These are phyloP conservation scores for Chlorella sp. DNA, from an alignment of 139 green algal genomes.

Conservation along the genomic window DNA sequence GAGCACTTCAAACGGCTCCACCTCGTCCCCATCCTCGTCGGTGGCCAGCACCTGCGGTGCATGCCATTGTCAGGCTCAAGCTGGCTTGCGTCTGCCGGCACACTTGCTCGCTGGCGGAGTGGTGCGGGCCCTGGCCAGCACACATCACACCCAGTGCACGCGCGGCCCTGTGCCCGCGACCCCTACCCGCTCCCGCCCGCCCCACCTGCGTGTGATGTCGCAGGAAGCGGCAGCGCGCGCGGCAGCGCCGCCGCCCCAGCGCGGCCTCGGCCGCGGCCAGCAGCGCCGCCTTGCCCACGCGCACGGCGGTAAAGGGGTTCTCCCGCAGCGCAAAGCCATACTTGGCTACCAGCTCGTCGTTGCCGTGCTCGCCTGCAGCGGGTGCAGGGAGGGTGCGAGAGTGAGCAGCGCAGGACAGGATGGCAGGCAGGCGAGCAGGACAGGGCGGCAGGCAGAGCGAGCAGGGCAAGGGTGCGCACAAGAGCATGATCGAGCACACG, in stretches of 20 bases:
- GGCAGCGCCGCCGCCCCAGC: constrained; percentile 1
- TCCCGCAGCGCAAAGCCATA: constrained; percentile 66
- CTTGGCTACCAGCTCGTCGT: constrained; percentile 62
- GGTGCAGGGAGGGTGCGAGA: too few species aligned
- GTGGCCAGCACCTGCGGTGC: too few species aligned
- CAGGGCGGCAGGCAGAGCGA: not conserved
- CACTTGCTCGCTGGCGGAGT: too few species aligned
- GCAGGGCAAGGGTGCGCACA: not conserved
- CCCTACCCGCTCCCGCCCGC: too few species aligned
- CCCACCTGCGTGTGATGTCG: constrained; percentile 33
- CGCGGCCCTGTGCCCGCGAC: too few species aligned
- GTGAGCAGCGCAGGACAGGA: not conserved
- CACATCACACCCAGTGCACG: too few species aligned
- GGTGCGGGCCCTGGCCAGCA: too few species aligned
- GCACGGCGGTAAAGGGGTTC: constrained; percentile 54
- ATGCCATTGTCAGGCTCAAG: too few species aligned
- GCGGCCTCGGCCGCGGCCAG: constrained; percentile 11
- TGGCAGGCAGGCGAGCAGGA: not conserved
- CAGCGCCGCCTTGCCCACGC: constrained; percentile 31
- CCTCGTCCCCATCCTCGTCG: constrained; percentile 39
- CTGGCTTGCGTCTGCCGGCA: too few species aligned
- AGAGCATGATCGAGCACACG: too few species aligned
- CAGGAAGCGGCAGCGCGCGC: constrained; percentile 13
- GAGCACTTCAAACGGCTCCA: constrained; percentile 52
- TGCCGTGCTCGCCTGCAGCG: constrained; percentile 60